phyloP scores from a whole-genome alignment of 2,329 filamentous ascomycete species.

The Fusarium pseudograminearum region DNA sequence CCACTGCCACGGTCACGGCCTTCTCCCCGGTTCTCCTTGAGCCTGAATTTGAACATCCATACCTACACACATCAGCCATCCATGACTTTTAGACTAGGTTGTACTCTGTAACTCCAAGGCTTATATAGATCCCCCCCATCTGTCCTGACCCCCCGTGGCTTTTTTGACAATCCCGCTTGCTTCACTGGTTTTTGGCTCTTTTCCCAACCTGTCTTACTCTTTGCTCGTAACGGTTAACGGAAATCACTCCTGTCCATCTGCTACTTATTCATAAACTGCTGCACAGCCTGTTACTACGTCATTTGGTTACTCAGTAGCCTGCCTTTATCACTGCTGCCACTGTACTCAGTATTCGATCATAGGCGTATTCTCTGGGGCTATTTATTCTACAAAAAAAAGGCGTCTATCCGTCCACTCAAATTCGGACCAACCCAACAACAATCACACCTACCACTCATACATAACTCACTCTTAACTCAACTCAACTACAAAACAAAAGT shows the following conservation, averaged over 20 bases:
- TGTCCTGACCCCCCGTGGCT: slow-evolving; percentile 13
- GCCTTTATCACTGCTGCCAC: slow-evolving; percentile 19
- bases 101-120: slow-evolving; percentile 15
- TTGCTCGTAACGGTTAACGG: neutral
- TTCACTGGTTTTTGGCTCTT: slow-evolving; percentile 20
- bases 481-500: neutral
- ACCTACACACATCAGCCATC: slow-evolving; percentile 9
- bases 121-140: slow-evolving; percentile 46
- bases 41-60: slow-evolving; percentile 39
- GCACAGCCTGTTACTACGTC: slow-evolving; percentile 26
- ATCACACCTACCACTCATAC: slow-evolving; percentile 1
- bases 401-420: neutral
- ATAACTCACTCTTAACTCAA: neutral
- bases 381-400: neutral
- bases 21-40: slow-evolving; percentile 46
- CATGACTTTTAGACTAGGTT: slow-evolving; percentile 35
- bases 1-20: slow-evolving; percentile 40
- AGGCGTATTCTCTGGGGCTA: neutral
- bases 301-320: slow-evolving; percentile 10
- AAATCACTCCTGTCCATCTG: neutral
- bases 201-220: slow-evolving; percentile 27
- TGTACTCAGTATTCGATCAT: slow-evolving; percentile 4
- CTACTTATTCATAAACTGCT: slow-evolving; percentile 17
- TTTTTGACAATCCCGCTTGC: slow-evolving; percentile 17
- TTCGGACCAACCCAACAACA: slow-evolving; percentile 1